Percentiles rank a stretch among this genome's conserved stretches.
phyloP scores from a whole-genome alignment of 1,139 yeast genomes.

The Blastobotrys petasosporus region DNA sequence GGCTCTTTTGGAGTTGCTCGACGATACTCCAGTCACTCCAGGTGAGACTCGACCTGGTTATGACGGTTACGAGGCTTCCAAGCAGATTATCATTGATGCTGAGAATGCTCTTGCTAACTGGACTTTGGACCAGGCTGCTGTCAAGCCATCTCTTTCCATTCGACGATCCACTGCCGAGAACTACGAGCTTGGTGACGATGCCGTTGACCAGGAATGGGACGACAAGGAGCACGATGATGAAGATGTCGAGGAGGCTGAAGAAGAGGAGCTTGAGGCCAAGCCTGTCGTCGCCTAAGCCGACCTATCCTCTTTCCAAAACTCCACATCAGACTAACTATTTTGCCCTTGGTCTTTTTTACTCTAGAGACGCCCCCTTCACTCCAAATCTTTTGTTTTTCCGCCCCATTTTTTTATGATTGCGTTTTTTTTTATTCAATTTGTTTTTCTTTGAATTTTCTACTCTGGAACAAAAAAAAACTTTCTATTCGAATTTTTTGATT shows the following conservation, averaged over 20 bases:
- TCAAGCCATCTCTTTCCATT: constrained; percentile 87
- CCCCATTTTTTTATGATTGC: neutral
- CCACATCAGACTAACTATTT: neutral
- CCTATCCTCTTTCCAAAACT: neutral
- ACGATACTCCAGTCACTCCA: constrained; percentile 95
- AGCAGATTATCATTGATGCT: constrained; percentile 95
- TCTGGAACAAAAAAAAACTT: neutral
- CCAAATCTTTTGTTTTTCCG: neutral
- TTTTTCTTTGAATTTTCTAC: neutral
- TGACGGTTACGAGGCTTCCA: constrained; percentile 96
- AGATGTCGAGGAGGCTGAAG: constrained; percentile 18
- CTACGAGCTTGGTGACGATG: constrained; percentile 55
- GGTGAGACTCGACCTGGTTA: constrained; percentile 99
- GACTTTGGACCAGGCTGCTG: constrained; percentile 94
- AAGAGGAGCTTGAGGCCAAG: neutral
- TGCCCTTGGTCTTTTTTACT: neutral
- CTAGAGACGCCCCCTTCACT: neutral
- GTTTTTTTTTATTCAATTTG: neutral
- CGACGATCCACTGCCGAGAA: constrained; percentile 64
- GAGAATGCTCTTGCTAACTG: constrained; percentile 93
- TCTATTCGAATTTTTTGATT: neutral
- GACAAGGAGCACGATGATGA: constrained; percentile 33
- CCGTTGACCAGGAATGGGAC: constrained; percentile 37
- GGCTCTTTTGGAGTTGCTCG: constrained; percentile 90
- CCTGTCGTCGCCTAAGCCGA: neutral